Evolutionary conservation across 352 stramenopile genomes (phyloP), one percentile per base, ranked within the genome.

Genomic region (Globisporangium rhizosaccharum): DNA sequence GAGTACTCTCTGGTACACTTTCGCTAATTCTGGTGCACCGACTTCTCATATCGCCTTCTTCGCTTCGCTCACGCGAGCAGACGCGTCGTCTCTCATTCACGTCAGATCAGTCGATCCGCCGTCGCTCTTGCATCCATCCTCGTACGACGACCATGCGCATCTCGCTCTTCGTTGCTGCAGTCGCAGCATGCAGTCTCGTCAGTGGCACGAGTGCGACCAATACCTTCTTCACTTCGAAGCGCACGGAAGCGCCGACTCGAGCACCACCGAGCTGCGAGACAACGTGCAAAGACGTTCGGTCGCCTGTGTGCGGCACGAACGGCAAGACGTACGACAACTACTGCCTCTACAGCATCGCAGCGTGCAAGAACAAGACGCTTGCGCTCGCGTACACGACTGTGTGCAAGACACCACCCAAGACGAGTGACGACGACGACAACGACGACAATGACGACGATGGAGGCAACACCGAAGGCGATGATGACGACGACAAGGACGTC

Each of bases 291-390:
- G 33, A 23, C 14, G 6, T 23, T 11, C 25, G 48, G 3, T 46
- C 39, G 23, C 63, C 63, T 1, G 44, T 72, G 8, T 76, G 69
- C 25, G 69, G 63, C 20, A 65, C 63, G n/a, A 46, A 76, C 55
- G 48, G 51, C 41, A 33, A 62, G 45, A 72, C 63, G 20, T 76
- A 74, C 37, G 28, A 41, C 33, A 76, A 70, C 54, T 28, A 61
- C 11, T 76, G 69, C 49, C 42, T 64, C 20, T 71, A 81, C 48
- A 58, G 53, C 18, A 41, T 67, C 15, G 71, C 60, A 14, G 55
- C 58, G 25, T 77, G 66, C 30, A 57, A 57, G 30, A 51, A 67
- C 18, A 57, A 58, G 12, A 65, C 61, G 17, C 61, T 79, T 42
- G 62, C 57, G 3, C 15, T 75, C 30, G 70, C 73, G 26, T 73